phyloP scores from a whole-genome alignment of 2,329 filamentous ascomycete genomes.

The Byssoonygena ceratinophila region DNA sequence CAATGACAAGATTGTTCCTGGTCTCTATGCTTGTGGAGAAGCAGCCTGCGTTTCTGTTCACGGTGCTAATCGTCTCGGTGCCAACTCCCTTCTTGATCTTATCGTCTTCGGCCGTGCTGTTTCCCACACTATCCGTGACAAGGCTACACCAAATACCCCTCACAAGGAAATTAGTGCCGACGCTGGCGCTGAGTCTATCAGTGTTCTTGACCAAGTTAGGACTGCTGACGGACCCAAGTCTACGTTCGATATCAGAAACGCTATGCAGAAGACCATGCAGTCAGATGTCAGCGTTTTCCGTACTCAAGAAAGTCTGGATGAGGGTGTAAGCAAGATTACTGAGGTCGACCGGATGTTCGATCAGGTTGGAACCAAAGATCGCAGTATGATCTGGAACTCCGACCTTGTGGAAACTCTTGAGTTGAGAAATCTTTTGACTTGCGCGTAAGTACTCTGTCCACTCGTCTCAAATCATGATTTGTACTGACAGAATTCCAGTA shows the following conservation, averaged over 20 bases:
- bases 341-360: constrained; percentile 71
- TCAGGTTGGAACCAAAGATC: constrained; percentile 89
- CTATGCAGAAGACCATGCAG: constrained; percentile 99
- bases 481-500: constrained; percentile 37
- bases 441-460: constrained; percentile 57
- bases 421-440: constrained; percentile 87
- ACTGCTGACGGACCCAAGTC: constrained; percentile 74
- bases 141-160: constrained; percentile 70
- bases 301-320: constrained; percentile 83
- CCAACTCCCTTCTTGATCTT: constrained; percentile 95
- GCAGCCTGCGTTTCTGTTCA: constrained; percentile 96
- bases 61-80: constrained; percentile 92
- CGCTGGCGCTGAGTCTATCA: constrained; percentile 77
- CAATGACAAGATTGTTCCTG: constrained; percentile 85
- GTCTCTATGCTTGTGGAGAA: constrained; percentile 93
- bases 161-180: constrained; percentile 73
- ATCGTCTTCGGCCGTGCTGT: constrained; percentile 97
- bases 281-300: constrained; percentile 94
- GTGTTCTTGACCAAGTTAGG: constrained; percentile 73
- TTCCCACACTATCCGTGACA: constrained; percentile 92
- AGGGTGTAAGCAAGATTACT: constrained; percentile 79
- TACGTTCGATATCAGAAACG: constrained; percentile 75
- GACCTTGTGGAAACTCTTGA: constrained; percentile 95
- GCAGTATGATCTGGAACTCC: constrained; percentile 99
- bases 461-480: background rate